phyloP scores from a whole-genome alignment of 2,329 filamentous ascomycete genomes.

The Leptosphaerulina australis region DNA sequence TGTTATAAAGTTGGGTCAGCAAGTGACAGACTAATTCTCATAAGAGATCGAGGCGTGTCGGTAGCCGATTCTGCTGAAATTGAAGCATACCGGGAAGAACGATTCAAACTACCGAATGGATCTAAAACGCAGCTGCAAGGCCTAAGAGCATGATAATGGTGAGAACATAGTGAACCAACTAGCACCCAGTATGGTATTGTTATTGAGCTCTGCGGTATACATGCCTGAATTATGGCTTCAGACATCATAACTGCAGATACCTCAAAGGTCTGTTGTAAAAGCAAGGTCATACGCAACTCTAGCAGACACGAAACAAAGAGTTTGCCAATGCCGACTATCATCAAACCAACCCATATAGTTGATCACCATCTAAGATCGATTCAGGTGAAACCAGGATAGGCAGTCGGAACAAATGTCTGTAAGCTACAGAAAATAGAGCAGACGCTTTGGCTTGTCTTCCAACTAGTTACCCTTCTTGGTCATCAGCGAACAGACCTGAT shows the following conservation, averaged over 20 bases:
- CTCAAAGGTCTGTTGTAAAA: slow-evolving; percentile 15
- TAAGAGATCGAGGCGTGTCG: too few species aligned
- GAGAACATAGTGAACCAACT: too few species aligned
- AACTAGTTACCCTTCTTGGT: slow-evolving; percentile 60
- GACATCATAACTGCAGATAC: background rate
- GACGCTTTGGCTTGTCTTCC: slow-evolving; percentile 65
- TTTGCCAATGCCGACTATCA: slow-evolving; percentile 66
- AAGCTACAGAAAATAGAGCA: slow-evolving; percentile 58
- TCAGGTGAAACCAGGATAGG: slow-evolving; percentile 65
- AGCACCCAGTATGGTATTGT: too few species aligned
- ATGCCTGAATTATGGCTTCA: background rate
- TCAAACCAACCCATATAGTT: slow-evolving; percentile 71
- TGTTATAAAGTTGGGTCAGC: too few species aligned
- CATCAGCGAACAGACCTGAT: slow-evolving; percentile 66
- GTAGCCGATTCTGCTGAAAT: too few species aligned
- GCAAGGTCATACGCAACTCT: slow-evolving; percentile 50
- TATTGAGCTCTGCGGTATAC: too few species aligned
- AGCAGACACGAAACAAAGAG: slow-evolving; percentile 63
- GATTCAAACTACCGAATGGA: slow-evolving; percentile 38
- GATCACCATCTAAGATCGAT: slow-evolving; percentile 66
- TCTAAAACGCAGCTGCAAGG: slow-evolving; percentile 20
- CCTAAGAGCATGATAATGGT: slow-evolving; percentile 1
- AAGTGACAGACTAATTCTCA: too few species aligned
- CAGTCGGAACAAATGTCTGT: slow-evolving; percentile 66
- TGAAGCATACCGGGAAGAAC: slow-evolving; percentile 49